Percentiles rank a stretch among this genome's conserved stretches.
Conservation (phyloP, 139 green algal species). For the Yamagishiella unicocca region DNA sequence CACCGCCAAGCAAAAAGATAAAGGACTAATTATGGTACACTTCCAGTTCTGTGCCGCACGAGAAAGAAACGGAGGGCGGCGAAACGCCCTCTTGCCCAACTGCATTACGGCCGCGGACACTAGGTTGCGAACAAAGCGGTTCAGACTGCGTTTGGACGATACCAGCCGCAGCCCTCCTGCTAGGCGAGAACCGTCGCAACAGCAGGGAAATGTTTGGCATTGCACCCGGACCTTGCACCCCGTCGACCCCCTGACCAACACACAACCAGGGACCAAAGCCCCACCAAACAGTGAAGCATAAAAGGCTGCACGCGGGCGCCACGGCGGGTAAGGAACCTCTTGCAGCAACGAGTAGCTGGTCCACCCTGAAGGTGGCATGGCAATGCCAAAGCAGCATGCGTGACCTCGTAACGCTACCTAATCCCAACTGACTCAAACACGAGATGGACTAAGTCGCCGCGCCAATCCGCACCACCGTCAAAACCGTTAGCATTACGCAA, state of each 20-base stretch:
- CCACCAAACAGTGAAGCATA: too few relatives aligned
- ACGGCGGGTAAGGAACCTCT: too few relatives aligned
- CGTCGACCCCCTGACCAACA: too few relatives aligned
- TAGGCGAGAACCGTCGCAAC: too few relatives aligned
- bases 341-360: too few relatives aligned
- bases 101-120: background rate
- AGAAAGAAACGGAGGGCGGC: conserved; percentile 5
- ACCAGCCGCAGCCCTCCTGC: conserved; percentile 4
- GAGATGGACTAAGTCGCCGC: background rate
- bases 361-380: background rate
- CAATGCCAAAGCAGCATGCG: conserved; percentile 5
- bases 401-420: conserved; percentile 6
- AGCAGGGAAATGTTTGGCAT: too few relatives aligned
- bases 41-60: background rate
- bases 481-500: background rate
- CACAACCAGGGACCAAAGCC: too few relatives aligned
- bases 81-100: background rate
- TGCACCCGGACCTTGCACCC: too few relatives aligned
- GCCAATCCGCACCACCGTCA: background rate
- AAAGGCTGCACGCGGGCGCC: too few relatives aligned
- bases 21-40: conserved; percentile 27
- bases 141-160: background rate
- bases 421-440: background rate
- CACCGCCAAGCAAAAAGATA: conserved; percentile 13
- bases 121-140: conserved; percentile 12